phyloP scores from a whole-genome alignment of 2,329 filamentous ascomycete genomes.

The Cordyceps javanica region DNA sequence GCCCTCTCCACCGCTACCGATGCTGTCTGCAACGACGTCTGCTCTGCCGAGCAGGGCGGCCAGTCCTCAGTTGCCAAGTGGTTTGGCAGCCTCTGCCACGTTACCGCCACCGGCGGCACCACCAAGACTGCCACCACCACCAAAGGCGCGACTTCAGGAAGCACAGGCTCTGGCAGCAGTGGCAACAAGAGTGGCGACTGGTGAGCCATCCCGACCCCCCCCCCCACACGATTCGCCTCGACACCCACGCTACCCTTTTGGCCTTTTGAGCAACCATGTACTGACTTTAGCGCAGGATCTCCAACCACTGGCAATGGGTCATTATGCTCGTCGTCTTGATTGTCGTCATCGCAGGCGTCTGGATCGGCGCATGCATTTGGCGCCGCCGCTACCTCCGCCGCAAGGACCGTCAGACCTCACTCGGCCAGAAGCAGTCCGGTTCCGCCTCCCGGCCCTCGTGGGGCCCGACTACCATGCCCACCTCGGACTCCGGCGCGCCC shows the following conservation, averaged over 20 bases:
- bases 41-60: slow-evolving; percentile 35
- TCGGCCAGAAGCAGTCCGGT: slow-evolving; percentile 32
- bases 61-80: slow-evolving; percentile 58
- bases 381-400: slow-evolving; percentile 68
- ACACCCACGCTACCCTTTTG: slow-evolving; percentile 10
- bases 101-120: slow-evolving; percentile 24
- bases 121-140: slow-evolving; percentile 10
- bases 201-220: too few species aligned
- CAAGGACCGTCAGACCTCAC: slow-evolving; percentile 47
- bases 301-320: slow-evolving; percentile 71
- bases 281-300: slow-evolving; percentile 45
- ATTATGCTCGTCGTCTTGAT: slow-evolving; percentile 72
- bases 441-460: slow-evolving; percentile 31
- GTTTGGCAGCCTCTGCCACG: slow-evolving; percentile 62
- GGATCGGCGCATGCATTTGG: slow-evolving; percentile 62
- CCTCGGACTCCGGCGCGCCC: neutral
- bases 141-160: neutral
- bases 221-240: too few species aligned
- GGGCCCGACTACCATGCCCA: slow-evolving; percentile 25
- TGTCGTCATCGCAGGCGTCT: slow-evolving; percentile 60
- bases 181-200: slow-evolving; percentile 1
- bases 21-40: slow-evolving; percentile 57
- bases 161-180: neutral
- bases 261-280: neutral
- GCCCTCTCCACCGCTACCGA: slow-evolving; percentile 49